Evolutionary conservation across 2,329 filamentous ascomycete species (phyloP), one percentile per base, ranked within the genome.

Genomic region (Fusarium sp.): DNA sequence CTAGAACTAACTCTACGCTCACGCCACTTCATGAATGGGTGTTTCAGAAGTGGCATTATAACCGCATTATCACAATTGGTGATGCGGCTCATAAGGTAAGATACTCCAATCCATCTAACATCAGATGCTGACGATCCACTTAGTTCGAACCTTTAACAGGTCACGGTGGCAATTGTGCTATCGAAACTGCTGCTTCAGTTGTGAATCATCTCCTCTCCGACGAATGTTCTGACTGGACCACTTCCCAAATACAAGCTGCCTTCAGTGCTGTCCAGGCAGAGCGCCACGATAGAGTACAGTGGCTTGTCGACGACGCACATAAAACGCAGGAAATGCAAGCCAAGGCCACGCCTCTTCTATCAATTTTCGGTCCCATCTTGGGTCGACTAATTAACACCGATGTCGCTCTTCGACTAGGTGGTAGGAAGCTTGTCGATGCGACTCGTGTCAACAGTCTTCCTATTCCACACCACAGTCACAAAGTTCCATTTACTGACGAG

Each of bases 11-110:
- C 3, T 58, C 63, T 3, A 43, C 47, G 0, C 8, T 67, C 0
- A 66, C 56, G 0, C 58, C 63, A 1, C 57, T 67, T 0, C 63
- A 68, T 8, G 64, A 68, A 1, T 4, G 47, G 12, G 57, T 54
- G 3, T 67, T 63, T 4, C 13, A 62, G 2, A 57, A 25, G 14
- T 68, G 64, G 64, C 25, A 68, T 5, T 67, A 49, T 1, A 51
- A 53, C 10, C 58, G 63, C 0, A 63, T 55, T 0, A 53, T 68
- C 0, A 63, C 47, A 0, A 47, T 68, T 4, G 64, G 64, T 0
- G 63, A 67, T 25, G 63, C 64, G 0, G 57, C 63, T 8, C 64
- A 67, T 10, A 68, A 67, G 37, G 64, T 63, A 63, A 27, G 16
- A 7, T 0, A 4, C 4, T 7, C 3, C 4, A 12, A 7, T 2